A percentile compares a stretch with the other conserved stretches of the same genome.
phyloP scores from a whole-genome alignment of 179 eudicot genomes.

The Amaranthus tricolor region DNA sequence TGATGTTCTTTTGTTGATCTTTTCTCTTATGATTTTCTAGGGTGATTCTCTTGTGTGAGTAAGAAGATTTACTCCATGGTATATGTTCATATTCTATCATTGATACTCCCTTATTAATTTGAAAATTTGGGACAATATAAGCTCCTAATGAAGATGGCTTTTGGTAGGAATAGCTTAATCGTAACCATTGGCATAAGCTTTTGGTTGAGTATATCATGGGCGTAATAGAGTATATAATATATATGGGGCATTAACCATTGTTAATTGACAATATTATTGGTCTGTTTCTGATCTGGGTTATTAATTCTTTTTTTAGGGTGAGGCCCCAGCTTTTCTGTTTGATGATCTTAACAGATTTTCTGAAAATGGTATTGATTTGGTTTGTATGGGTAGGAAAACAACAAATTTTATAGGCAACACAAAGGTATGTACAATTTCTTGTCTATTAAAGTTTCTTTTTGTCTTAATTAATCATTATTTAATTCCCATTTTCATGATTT shows the following conservation, averaged over 20 bases:
- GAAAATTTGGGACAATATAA: neutral
- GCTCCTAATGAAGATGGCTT: neutral
- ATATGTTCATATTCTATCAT: conserved; percentile 11
- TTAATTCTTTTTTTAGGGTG: conserved; percentile 47
- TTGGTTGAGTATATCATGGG: neutral
- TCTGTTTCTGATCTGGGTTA: conserved; percentile 21
- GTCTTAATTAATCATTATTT: neutral
- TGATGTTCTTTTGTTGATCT: conserved; percentile 1
- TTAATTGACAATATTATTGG: too few species aligned
- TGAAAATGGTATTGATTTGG: conserved; percentile 38
- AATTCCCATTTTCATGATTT: neutral
- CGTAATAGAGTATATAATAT: neutral
- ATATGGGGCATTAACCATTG: too few species aligned
- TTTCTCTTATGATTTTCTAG: conserved; percentile 19
- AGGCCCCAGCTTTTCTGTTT: conserved; percentile 71
- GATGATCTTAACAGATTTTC: conserved; percentile 43
- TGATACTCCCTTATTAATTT: neutral
- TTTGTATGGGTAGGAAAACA: conserved; percentile 45
- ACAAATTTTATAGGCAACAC: conserved; percentile 45
- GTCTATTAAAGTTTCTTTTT: neutral
- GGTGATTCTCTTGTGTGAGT: conserved; percentile 17
- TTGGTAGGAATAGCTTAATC: too few species aligned
- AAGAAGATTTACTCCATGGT: conserved; percentile 29
- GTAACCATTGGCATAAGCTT: neutral
- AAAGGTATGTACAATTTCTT: conserved; percentile 36